These are phyloP conservation scores for Taphrina populina DNA, from an alignment of 1,139 yeast genomes.

Conservation along the genomic window DNA sequence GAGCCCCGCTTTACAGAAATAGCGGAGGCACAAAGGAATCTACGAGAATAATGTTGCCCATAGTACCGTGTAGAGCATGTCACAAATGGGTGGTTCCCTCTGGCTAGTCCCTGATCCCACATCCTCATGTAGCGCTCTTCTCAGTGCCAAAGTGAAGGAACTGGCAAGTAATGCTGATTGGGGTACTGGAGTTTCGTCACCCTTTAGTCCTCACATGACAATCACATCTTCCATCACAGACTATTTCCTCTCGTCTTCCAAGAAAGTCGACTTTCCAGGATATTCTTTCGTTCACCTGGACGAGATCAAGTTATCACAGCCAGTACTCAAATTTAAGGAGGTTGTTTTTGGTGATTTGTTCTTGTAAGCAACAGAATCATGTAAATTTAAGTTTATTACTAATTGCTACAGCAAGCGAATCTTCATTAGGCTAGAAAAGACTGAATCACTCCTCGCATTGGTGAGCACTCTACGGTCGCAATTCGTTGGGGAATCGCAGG, in stretches of 20 bases:
- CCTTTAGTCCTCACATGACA: slow-evolving; percentile 31
- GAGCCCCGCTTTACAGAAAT: too few relatives aligned
- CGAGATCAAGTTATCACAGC: background rate
- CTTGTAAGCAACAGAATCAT: slow-evolving; percentile 2
- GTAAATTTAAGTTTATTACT: background rate
- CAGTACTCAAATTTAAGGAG: slow-evolving; percentile 8
- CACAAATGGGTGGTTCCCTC: slow-evolving; percentile 18
- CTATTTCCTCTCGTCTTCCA: slow-evolving; percentile 5
- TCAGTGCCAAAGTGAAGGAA: slow-evolving; percentile 1
- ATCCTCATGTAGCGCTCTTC: background rate
- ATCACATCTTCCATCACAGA: slow-evolving; percentile 22
- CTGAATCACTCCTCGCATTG: background rate
- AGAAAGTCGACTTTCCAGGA: slow-evolving; percentile 12
- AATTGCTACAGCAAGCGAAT: slow-evolving; percentile 20
- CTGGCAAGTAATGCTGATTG: slow-evolving; percentile 1
- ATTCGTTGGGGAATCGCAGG: slow-evolving; percentile 17
- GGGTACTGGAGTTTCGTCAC: slow-evolving; percentile 16
- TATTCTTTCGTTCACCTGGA: slow-evolving; percentile 7
- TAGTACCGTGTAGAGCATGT: too few relatives aligned
- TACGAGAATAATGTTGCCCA: too few relatives aligned
- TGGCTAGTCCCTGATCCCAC: slow-evolving; percentile 26
- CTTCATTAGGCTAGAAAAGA: slow-evolving; percentile 15
- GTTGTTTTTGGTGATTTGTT: slow-evolving; percentile 15
- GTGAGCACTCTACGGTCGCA: slow-evolving; percentile 12
- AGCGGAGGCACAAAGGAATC: too few relatives aligned